Evolutionary conservation across 2,329 filamentous ascomycete genomes (phyloP), one percentile per base, ranked within the genome.

Genomic region (Hypoxylon sp.): DNA sequence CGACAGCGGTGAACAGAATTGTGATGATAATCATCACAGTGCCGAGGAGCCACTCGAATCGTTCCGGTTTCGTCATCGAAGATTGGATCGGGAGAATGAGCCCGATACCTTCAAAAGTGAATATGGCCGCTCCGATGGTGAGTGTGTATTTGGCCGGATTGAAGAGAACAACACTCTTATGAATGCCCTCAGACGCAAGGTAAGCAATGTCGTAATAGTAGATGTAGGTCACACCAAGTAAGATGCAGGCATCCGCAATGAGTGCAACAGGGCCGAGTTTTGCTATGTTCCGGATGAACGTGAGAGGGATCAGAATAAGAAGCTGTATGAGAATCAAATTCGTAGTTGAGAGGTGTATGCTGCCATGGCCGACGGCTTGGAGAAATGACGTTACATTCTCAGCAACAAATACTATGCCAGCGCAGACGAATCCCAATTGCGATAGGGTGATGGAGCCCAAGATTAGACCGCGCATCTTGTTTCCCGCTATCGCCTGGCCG

Each of bases 21-120:
- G 91, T 93, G 75, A 92, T 91, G 77, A 93, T 83, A 65, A 89
- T 74, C 90, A 93, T 93, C 77, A 93, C 87, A 11, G 87, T 70
- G 65, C 84, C 90, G 1, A 93, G 85, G 2, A 93, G 83, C 61
- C 81, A 82, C 70, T 87, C 84, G 71, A 93, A 93, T 16, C 88
- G 84, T 67, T 91, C 82, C 0, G 91, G 91, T 62, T 88, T 82
- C 72, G 86, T 87, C 91, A 93, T 93, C 61, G 88, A 90, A 7
- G 89, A 90, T 75, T 93, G 90, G 57, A 93, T 93, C 0, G 91
- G 91, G 7, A 93, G 81, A 68, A 93, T 92, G 23, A 93, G 85
- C 0, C 91, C 91, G 48, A 93, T 93, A 50, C 91, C 91, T 75
- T 93, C 91, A 71, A 92, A 93, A 0, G 91, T 92, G 79, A 93